phyloP scores from a whole-genome alignment of 768 basidiomycete species.

The Solioccasus polychromus region DNA sequence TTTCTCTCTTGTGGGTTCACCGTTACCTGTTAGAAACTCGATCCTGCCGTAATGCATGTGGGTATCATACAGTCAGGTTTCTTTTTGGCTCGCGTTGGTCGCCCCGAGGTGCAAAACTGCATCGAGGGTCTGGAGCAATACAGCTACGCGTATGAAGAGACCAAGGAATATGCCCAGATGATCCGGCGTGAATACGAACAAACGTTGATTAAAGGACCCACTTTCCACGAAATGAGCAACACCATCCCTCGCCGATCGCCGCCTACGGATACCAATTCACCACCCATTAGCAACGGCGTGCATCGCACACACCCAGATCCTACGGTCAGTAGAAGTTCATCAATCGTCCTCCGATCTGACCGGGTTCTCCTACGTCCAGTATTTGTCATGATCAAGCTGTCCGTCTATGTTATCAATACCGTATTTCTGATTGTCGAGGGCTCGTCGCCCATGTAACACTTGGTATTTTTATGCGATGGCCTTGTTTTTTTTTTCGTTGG shows the following conservation, averaged over 20 bases:
- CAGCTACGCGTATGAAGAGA: conserved; percentile 83
- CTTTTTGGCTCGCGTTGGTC: conserved; percentile 77
- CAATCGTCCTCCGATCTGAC: conserved; percentile 11
- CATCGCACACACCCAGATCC: conserved; percentile 17
- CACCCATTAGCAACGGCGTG: conserved; percentile 17
- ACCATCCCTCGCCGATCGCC: conserved; percentile 27
- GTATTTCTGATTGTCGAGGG: conserved; percentile 18
- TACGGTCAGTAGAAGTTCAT: conserved; percentile 10
- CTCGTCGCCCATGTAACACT: conserved; percentile 20
- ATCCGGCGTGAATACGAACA: conserved; percentile 51
- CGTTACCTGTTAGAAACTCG: conserved; percentile 60
- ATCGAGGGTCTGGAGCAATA: conserved; percentile 87
- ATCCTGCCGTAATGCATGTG: conserved; percentile 88
- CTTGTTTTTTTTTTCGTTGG: conserved; percentile 10
- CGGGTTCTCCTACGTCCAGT: conserved; percentile 10
- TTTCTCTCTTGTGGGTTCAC: conserved; percentile 9
- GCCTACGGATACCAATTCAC: conserved; percentile 15
- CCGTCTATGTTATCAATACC: conserved; percentile 26
- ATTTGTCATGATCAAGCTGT: conserved; percentile 20
- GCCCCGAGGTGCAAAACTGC: conserved; percentile 80
- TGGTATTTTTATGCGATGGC: conserved; percentile 24
- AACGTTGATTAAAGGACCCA: conserved; percentile 37
- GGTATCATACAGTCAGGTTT: conserved; percentile 81
- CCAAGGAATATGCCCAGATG: conserved; percentile 71
- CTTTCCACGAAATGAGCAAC: conserved; percentile 41